Percentiles rank a stretch among this genome's conserved stretches.
phyloP scores from a whole-genome alignment of 2,329 filamentous ascomycete species.

The Cercospora beticola region DNA sequence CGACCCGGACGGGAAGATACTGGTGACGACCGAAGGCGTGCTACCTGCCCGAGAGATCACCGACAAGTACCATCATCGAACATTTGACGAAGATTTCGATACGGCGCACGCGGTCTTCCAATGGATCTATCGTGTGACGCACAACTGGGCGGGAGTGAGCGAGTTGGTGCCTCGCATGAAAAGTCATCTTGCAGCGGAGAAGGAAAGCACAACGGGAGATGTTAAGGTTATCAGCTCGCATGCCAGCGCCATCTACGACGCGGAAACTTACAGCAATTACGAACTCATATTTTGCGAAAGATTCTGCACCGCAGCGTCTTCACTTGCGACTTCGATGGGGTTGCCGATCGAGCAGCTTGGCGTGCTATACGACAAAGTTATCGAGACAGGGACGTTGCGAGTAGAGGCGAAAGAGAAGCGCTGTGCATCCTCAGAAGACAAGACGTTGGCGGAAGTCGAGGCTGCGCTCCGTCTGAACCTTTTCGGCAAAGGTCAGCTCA shows the following conservation, averaged over 20 bases:
- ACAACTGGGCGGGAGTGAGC: constrained; percentile 70
- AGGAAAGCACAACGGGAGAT: constrained; percentile 36
- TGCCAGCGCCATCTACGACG: constrained; percentile 46
- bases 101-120: constrained; percentile 77
- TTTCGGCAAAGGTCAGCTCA: constrained; percentile 71
- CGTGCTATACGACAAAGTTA: constrained; percentile 41
- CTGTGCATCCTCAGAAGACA: constrained; percentile 12
- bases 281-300: constrained; percentile 76
- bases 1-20: constrained; percentile 62
- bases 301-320: constrained; percentile 75
- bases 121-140: constrained; percentile 81
- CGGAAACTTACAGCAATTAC: constrained; percentile 65
- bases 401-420: constrained; percentile 27
- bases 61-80: constrained; percentile 65
- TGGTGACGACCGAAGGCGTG: constrained; percentile 68
- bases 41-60: constrained; percentile 76
- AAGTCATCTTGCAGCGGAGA: constrained; percentile 59
- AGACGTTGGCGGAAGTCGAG: constrained; percentile 41
- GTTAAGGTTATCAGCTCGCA: constrained; percentile 32
- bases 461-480: constrained; percentile 39
- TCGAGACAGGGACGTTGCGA: constrained; percentile 37
- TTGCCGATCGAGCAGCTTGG: constrained; percentile 37
- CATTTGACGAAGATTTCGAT: constrained; percentile 72
- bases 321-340: constrained; percentile 65
- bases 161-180: constrained; percentile 71